Percentiles rank a stretch among this genome's conserved stretches.
Evolutionary conservation across 1,284 basidiomycete genomes (phyloP).

Genomic region (Xerocomus nothofagi): DNA sequence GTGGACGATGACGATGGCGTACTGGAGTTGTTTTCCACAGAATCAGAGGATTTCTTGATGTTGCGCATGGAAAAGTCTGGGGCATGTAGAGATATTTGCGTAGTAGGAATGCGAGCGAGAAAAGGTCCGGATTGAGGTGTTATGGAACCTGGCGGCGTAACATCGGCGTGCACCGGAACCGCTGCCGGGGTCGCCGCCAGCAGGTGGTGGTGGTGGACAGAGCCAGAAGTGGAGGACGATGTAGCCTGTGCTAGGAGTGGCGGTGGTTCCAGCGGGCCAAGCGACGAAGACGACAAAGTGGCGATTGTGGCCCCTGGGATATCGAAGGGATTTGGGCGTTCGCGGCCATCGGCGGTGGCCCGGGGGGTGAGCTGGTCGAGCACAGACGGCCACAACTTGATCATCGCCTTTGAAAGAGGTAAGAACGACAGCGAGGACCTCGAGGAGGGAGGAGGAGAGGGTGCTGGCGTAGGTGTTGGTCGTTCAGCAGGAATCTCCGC

Average conservation of each 20-base stretch:
- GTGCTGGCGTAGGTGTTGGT: constrained; percentile 14
- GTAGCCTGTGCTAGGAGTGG: constrained; percentile 2
- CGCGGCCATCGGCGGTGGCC: constrained; percentile 50
- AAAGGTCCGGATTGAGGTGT: constrained; percentile 44
- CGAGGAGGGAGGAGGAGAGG: constrained; percentile 16
- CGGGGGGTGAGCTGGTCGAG: constrained; percentile 75
- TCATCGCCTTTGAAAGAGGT: constrained; percentile 44
- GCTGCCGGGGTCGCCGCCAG: constrained; percentile 33
- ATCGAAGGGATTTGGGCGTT: constrained; percentile 74
- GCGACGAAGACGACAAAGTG: constrained; percentile 34
- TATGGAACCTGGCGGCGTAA: constrained; percentile 38
- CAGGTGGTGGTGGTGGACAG: constrained; percentile 44
- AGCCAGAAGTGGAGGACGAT: constrained; percentile 1
- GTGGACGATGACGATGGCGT: constrained; percentile 45
- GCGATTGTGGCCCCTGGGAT: constrained; percentile 27
- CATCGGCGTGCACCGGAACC: constrained; percentile 31
- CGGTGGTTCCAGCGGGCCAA: constrained; percentile 5
- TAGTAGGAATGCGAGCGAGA: constrained; percentile 64
- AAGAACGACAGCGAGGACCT: constrained; percentile 22
- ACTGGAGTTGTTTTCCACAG: constrained; percentile 40
- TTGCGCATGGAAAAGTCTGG: constrained; percentile 75
- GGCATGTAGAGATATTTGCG: constrained; percentile 75
- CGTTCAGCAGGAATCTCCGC: constrained; percentile 11
- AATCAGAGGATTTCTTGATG: constrained; percentile 40
- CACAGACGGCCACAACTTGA: constrained; percentile 66